Base-by-base conservation (phyloP, 495 filamentous ascomycete genomes). In the Hyaloscypha hepaticicola region DNA sequence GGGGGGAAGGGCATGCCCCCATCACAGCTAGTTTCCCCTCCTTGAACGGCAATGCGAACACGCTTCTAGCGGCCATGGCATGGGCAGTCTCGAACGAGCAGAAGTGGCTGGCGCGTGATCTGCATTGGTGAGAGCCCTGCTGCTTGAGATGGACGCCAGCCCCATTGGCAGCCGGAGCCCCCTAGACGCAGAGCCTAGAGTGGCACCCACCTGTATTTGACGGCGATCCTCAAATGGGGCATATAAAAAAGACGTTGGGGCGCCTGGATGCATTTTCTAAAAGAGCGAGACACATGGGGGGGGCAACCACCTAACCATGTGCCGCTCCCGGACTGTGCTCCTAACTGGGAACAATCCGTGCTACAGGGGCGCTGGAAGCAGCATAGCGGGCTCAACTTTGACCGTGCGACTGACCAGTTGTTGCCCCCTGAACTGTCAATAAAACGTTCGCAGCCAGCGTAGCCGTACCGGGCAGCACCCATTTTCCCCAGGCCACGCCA, bases 21-120 rank as follows among this genome's bases (percentile, higher is more conserved):
- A 58, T 51, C 19, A 26, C 29, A 9, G 55, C 28, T 63, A 60
- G 55, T 16, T 19, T 51, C 49, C 41, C 38, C 45, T 50, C 56
- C 26, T 53, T 45, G 22, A 52, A 61, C 41, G 60, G 51, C 45
- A 66, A 64, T 60, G 29, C 28, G 52, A 52, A 50, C 57, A 58
- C 51, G 3, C 28, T 16, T 60, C 55, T 61, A 65, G 62, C 60
- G 55, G 61, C 55, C 34, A 55, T 51, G 26, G 14, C 34, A 19
- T 31, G 16, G 60, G 27, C 31, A 34, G 38, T 61, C 64, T 65
- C 33, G 58, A 67, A 61, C 61, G 61, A 70, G 64, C 38, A 25
- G 49, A 49, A 33, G 66, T 71, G 69, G 69, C 69, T 68, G 69
- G 69, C 69, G 66, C 63, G 63, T 68, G 66, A 71, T 68, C 66